These are phyloP conservation scores for Metrosideros polymorpha DNA, from an alignment of 441 rosid genomes.

Conservation along the genomic window DNA sequence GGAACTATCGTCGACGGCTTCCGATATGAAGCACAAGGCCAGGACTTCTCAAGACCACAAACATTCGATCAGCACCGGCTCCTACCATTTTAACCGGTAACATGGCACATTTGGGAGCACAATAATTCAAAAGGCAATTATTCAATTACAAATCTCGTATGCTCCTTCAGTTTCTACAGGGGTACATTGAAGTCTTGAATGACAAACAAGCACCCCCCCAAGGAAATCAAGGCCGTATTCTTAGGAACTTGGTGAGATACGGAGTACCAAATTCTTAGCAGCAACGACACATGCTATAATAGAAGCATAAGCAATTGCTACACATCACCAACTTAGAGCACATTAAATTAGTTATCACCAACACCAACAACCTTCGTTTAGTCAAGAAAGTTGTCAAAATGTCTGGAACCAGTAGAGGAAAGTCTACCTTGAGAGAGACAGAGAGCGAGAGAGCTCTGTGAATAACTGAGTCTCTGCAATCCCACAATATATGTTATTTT, in stretches of 20 bases:
- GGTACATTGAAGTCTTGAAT: neutral
- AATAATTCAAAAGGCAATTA: neutral
- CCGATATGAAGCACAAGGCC: neutral
- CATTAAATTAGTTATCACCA: neutral
- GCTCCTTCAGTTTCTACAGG: neutral
- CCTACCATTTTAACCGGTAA: neutral
- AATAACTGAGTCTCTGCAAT: neutral
- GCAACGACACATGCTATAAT: neutral
- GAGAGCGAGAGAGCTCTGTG: neutral
- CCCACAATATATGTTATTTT: neutral
- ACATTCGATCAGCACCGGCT: neutral
- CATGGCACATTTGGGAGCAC: neutral
- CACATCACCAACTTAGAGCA: neutral
- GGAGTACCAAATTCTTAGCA: neutral
- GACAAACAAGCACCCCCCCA: neutral
- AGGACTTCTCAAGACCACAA: neutral
- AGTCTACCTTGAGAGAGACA: neutral
- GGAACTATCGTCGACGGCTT: neutral
- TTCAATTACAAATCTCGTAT: neutral
- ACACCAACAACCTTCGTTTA: neutral
- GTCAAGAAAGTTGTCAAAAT: neutral
- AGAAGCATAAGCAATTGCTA: neutral
- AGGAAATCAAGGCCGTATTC: neutral
- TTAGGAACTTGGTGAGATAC: neutral
- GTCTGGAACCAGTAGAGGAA: neutral